Base-by-base conservation (phyloP, 1,139 yeast genomes). In the Pichia sp. region DNA sequence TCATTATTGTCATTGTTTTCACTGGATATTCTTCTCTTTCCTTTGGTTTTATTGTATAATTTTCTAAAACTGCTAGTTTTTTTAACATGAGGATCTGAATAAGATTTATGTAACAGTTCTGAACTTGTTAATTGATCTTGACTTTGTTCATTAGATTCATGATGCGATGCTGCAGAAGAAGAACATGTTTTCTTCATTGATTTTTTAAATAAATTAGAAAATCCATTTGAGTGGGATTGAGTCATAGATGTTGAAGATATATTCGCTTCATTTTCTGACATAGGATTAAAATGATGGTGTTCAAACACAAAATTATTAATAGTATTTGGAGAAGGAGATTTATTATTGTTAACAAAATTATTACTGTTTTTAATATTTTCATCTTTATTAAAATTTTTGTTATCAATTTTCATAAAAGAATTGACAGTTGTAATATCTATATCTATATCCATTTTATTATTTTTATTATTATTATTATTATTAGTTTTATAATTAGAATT, bases 171-270 rank as follows among this genome's bases (percentile, higher is more conserved):
- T 18, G 18, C 18, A 18, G 18, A 18, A 18, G 18, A 18, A 18
- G 18, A 18, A 18, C 18, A 18, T 18, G 18, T 18, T 28, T 25
- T 39, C 28, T 43, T 42, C 3, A 33, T 34, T n/a, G 47, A 42
- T 40, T 43, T 46, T 32, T 39, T 46, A 33, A 46, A 46, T 9
- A 46, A 34, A 29, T 34, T 39, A 2, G 43, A 27, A n/a, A 46
- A 27, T 3, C 48, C 45, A 29, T 30, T 35, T 7, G 47, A 44
- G 5, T 37, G 31, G 11, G 32, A 31, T 3, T 30, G 40, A 2
- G 18, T 7, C 42, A 32, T 40, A 10, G 28, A 8, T 30, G 25
- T 40, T 31, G 42, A 10, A 30, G 35, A 18, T 18, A 18, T 18
- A 18, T 18, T 18, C 9, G 9, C 7, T 4, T 36, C 30, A 9